phyloP scores from a whole-genome alignment of 2,329 filamentous ascomycete genomes.

The Rutstroemia sp. region DNA sequence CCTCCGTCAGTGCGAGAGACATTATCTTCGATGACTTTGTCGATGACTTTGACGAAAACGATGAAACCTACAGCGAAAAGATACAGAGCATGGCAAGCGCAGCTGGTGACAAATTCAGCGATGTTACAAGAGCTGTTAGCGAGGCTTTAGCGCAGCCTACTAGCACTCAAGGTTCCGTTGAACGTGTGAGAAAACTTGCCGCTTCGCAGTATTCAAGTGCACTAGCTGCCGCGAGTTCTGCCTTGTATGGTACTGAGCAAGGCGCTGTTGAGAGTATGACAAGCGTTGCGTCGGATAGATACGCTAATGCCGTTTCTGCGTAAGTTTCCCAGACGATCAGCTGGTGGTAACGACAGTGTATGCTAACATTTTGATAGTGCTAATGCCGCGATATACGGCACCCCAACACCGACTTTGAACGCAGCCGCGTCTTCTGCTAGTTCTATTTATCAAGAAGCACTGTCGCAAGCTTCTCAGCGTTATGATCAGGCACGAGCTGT shows the following conservation, averaged over 20 bases:
- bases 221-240: slow-evolving; percentile 47
- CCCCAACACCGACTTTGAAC: slow-evolving; percentile 52
- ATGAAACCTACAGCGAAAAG: slow-evolving; percentile 40
- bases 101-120: slow-evolving; percentile 44
- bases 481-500: slow-evolving; percentile 62
- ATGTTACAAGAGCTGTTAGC: slow-evolving; percentile 47
- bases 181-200: slow-evolving; percentile 42
- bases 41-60: slow-evolving; percentile 35
- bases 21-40: slow-evolving; percentile 39
- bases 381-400: slow-evolving; percentile 55
- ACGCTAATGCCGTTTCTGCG: slow-evolving; percentile 49
- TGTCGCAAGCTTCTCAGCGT: slow-evolving; percentile 58
- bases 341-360: background rate
- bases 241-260: slow-evolving; percentile 42
- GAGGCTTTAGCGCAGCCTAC: slow-evolving; percentile 44
- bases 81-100: slow-evolving; percentile 43
- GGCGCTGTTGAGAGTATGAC: slow-evolving; percentile 38
- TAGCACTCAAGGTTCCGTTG: slow-evolving; percentile 36
- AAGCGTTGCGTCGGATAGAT: slow-evolving; percentile 45
- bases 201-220: slow-evolving; percentile 50
- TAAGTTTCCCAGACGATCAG: slow-evolving; percentile 29
- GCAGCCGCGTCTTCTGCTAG: slow-evolving; percentile 36
- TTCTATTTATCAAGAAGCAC: slow-evolving; percentile 56
- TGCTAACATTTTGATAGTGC: slow-evolving; percentile 28
- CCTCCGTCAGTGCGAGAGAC: slow-evolving; percentile 41